A percentile compares a stretch with the other conserved stretches of the same genome.
Conservation (phyloP, 2,329 filamentous ascomycete genomes). For the Ceratocystis cubensis region DNA sequence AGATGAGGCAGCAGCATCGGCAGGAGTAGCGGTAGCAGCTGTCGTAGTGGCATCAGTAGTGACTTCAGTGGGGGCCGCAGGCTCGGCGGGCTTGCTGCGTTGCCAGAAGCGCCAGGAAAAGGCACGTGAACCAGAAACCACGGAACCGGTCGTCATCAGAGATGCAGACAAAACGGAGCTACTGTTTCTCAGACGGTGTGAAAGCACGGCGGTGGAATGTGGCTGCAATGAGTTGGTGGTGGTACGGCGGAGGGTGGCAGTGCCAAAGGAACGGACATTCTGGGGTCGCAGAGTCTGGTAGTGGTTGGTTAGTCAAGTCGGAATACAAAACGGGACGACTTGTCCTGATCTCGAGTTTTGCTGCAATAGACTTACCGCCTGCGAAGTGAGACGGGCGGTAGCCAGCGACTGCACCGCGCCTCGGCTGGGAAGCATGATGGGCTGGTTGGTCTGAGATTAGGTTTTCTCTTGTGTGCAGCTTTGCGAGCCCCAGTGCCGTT, state of each 20-base stretch:
- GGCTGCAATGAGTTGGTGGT: constrained; percentile 12
- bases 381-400: constrained; percentile 27
- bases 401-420: constrained; percentile 33
- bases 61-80: constrained; percentile 20
- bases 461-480: background rate
- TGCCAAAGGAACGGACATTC: constrained; percentile 13
- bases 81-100: constrained; percentile 12
- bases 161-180: constrained; percentile 7
- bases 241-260: constrained; percentile 13
- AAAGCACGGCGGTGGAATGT: constrained; percentile 11
- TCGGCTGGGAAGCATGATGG: constrained; percentile 36
- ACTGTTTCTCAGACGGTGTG: constrained; percentile 6
- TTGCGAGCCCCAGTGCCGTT: too few species aligned
- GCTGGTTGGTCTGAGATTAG: background rate
- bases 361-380: constrained; percentile 25
- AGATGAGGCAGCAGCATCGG: constrained; percentile 19
- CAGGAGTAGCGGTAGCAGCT: constrained; percentile 20
- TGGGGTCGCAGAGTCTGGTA: constrained; percentile 12
- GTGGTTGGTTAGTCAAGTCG: background rate
- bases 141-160: constrained; percentile 14
- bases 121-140: constrained; percentile 19
- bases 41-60: constrained; percentile 22
- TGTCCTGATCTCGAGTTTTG: background rate
- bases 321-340: background rate
- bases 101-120: constrained; percentile 22